Percentiles rank a stretch among this genome's conserved stretches.
Conservation (phyloP, 345 rosid species). For the Theobroma cacao region DNA sequence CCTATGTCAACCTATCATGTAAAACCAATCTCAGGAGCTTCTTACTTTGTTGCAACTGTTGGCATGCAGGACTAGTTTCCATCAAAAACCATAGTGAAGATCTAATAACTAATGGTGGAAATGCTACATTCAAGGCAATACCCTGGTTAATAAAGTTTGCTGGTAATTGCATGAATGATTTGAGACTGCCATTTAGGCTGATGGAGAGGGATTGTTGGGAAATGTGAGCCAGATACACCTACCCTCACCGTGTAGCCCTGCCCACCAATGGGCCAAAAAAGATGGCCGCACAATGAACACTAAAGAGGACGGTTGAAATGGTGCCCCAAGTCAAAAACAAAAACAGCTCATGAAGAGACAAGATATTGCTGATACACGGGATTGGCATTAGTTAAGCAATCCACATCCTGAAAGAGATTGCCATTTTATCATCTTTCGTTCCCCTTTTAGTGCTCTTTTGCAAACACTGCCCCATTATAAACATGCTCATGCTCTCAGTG, state of each 20-base stretch:
- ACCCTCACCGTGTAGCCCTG: not conserved
- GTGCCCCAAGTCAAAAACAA: not conserved
- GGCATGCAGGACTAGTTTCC: not conserved
- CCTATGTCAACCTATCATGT: not conserved
- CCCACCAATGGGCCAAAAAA: not conserved
- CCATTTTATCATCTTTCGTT: not conserved
- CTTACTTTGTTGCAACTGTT: not conserved
- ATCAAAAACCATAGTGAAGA: not conserved
- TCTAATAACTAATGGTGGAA: not conserved
- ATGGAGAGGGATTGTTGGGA: not conserved
- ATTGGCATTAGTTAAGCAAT: not conserved
- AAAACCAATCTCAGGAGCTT: not conserved
- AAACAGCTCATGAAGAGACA: not conserved
- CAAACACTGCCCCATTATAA: not conserved
- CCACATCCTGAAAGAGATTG: not conserved
- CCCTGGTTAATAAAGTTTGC: not conserved
- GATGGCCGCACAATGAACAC: not conserved
- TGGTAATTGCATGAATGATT: not conserved
- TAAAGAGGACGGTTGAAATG: not conserved
- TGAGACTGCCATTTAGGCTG: not conserved
- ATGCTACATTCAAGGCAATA: not conserved
- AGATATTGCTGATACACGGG: not conserved
- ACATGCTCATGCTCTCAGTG: no score
- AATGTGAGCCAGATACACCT: not conserved
- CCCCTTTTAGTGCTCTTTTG: not conserved